Evolutionary conservation across 176 grass and related monocot genomes (phyloP).

Genomic region (Oryza punctata): DNA sequence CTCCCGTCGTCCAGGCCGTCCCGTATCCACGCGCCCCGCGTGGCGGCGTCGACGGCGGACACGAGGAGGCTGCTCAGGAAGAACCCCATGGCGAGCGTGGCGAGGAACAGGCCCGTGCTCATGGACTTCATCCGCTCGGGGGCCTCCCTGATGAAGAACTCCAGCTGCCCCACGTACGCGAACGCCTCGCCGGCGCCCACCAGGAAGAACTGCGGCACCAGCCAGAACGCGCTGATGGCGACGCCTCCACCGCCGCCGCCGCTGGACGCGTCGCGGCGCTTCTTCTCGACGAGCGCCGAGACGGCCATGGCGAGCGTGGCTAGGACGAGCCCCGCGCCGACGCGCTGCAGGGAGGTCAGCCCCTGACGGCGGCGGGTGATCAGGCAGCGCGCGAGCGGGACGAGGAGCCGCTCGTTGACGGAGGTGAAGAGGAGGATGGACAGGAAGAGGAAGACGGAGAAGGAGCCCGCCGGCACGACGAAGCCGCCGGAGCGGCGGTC

Average conservation of each 20-base stretch:
- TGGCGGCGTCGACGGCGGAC: conserved; percentile 30
- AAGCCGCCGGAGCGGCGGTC: conserved; percentile 46
- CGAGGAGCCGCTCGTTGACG: conserved; percentile 65
- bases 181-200: conserved; percentile 77
- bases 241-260: not conserved
- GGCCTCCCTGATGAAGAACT: conserved; percentile 68
- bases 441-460: conserved; percentile 64
- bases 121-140: conserved; percentile 78
- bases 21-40: conserved; percentile 48
- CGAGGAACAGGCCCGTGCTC: conserved; percentile 67
- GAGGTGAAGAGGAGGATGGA: conserved; percentile 70
- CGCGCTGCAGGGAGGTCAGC: conserved; percentile 55
- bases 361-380: conserved; percentile 49
- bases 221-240: conserved; percentile 54
- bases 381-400: conserved; percentile 41
- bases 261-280: not conserved
- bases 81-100: conserved; percentile 61
- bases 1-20: conserved; percentile 38
- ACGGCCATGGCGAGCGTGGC: conserved; percentile 55
- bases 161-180: conserved; percentile 71
- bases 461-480: conserved; percentile 49
- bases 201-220: conserved; percentile 61
- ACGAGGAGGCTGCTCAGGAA: conserved; percentile 64
- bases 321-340: conserved; percentile 51
- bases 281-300: conserved; percentile 48